A percentile compares a stretch with the other conserved stretches of the same genome.
Evolutionary conservation across 441 rosid species (phyloP).

Genomic region (Raphanus hybrid): DNA sequence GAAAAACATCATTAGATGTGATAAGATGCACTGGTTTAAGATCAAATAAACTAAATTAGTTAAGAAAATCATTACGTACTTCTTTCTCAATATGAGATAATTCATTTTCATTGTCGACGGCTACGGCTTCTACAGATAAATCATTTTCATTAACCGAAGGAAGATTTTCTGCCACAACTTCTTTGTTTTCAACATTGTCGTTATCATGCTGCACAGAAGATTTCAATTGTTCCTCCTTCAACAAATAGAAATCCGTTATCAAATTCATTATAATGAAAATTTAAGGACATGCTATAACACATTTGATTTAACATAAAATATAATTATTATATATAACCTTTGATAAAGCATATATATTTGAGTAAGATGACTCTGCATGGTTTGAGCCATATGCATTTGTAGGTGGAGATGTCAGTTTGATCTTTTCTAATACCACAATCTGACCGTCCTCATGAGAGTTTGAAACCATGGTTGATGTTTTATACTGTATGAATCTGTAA

Average conservation of each 20-base stretch:
- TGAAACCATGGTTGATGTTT: slow-evolving; percentile 24
- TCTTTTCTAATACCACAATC: not conserved
- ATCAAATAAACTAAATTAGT: not conserved
- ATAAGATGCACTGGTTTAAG: not conserved
- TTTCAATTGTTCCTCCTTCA: slow-evolving; percentile 19
- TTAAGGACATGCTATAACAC: not conserved
- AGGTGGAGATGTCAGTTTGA: not conserved
- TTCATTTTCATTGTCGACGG: not conserved
- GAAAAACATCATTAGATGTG: not conserved
- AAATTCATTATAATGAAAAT: not conserved
- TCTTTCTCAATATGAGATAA: not conserved
- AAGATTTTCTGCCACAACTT: not conserved
- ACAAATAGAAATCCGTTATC: not conserved
- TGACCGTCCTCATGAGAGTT: slow-evolving; percentile 1
- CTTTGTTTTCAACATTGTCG: not conserved
- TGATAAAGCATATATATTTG: not conserved
- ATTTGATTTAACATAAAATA: not conserved
- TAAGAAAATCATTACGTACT: not conserved
- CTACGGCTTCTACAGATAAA: not conserved
- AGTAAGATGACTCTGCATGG: not conserved
- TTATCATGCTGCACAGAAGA: not conserved
- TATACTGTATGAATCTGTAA: not conserved
- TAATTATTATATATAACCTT: not conserved
- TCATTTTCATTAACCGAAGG: not conserved
- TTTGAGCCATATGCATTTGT: not conserved